These are phyloP conservation scores for Solanum aculeatissimum DNA, from an alignment of 305 asterid species.

Conservation along the genomic window DNA sequence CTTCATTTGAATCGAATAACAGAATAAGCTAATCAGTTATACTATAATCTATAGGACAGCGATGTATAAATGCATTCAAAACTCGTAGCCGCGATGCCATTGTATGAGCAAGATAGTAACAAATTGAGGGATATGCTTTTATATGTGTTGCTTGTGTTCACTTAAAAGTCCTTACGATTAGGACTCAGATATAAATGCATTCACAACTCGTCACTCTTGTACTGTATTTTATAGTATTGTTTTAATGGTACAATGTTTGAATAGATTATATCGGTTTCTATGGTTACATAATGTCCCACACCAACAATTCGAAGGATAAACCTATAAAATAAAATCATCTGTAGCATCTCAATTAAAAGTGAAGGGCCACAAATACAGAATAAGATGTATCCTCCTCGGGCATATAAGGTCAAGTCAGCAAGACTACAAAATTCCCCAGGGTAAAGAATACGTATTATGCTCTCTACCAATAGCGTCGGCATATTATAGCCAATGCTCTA, in stretches of 20 bases:
- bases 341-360: not conserved
- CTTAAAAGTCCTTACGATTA: not conserved
- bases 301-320: not conserved
- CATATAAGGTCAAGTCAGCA: not conserved
- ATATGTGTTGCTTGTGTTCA: not conserved
- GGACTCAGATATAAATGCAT: not conserved
- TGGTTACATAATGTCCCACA: too few species aligned
- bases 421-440: constrained; percentile 23
- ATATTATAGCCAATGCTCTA: constrained; percentile 13
- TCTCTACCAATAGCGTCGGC: constrained; percentile 3
- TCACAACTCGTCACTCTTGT: not conserved
- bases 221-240: not conserved
- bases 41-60: not conserved
- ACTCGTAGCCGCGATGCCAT: too few species aligned
- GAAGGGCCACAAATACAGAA: not conserved
- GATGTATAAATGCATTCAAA: too few species aligned
- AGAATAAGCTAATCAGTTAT: not conserved
- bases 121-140: not conserved
- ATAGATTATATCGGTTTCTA: too few species aligned
- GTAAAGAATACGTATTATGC: constrained; percentile 13
- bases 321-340: not conserved
- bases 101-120: not conserved
- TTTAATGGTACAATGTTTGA: not conserved
- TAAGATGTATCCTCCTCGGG: not conserved
- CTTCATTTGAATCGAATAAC: not conserved